Evolutionary conservation across 345 rosid species (phyloP).

Genomic region (Microcos paniculata): DNA sequence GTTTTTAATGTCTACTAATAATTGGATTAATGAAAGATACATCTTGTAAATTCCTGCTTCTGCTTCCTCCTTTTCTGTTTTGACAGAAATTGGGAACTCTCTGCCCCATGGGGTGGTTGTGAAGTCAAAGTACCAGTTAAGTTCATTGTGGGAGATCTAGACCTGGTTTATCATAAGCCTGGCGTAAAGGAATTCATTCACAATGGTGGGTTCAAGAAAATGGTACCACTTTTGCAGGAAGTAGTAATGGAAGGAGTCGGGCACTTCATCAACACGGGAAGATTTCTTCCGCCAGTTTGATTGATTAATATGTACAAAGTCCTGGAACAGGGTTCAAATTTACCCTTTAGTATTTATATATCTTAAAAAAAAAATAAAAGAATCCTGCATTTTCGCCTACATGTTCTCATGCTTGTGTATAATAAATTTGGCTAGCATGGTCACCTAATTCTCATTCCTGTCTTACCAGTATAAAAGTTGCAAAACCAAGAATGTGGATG

Average conservation of each 20-base stretch:
- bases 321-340: no score
- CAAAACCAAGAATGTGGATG: no score
- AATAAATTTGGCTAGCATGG: no score
- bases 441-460: no score
- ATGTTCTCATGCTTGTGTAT: no score
- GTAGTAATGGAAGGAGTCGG: constrained; percentile 20
- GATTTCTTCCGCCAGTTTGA: constrained; percentile 11
- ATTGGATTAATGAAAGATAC: neutral
- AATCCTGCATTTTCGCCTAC: no score
- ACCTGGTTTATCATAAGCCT: constrained; percentile 20
- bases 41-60: no score
- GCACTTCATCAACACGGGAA: constrained; percentile 17
- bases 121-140: constrained; percentile 12
- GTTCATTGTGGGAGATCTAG: constrained; percentile 3
- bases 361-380: no score
- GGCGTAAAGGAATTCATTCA: neutral
- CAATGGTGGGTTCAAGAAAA: constrained; percentile 11
- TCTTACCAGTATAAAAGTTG: no score
- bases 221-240: constrained; percentile 13
- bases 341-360: no score
- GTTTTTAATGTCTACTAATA: neutral
- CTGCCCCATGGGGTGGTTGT: constrained; percentile 12
- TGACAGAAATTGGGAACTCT: constrained; percentile 3
- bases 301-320: neutral
- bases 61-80: neutral